Base-by-base conservation (phyloP, 2,329 filamentous ascomycete genomes). In the Aspergillus nomiae region DNA sequence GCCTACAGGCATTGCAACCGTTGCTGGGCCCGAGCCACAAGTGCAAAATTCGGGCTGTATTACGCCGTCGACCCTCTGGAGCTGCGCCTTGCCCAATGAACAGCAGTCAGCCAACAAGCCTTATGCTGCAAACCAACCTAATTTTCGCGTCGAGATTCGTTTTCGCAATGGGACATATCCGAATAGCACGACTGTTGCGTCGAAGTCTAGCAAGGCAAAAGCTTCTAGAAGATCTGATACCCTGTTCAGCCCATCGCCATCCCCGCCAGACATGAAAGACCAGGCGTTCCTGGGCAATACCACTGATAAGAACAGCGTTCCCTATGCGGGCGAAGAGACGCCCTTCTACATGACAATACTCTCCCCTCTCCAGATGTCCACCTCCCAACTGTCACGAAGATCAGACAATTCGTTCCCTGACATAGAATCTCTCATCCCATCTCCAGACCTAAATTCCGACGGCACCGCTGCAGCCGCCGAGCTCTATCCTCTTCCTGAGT, bases 271-370 rank as follows among this genome's bases (percentile, higher is more conserved):
- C 32, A 81, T 86, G 30, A 81, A 87, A 45, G 94, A 98, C 63
- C 90, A 92, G 77, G 85, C 81, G 65, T 97, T 97, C 71, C 77
- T 97, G 9, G 93, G 94, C 5, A 91, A 93, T 73, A 94, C 92
- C 0, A 96, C 93, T 0, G 94, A 98, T 71, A 84, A 85, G 0
- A 87, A 92, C 65, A 82, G 85, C 14, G 83, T 84, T 71, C 85
- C 89, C 4, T 97, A 94, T 76, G 89, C 89, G 1, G 94, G 94
- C 67, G 94, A 97, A 78, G 85, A 89, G 10, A 96, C 94, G 0
- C 94, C 94, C 0, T 96, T 97, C 77, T 96, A 90, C 76, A 90
- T 97, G 68, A 92, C 89, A 32, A 83, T 96, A 60, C 79, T 93
- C 12, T 79, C 74, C 7, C 67, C 77, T 0, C 70, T 73, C 7